phyloP scores from a whole-genome alignment of 2,329 filamentous ascomycete species.

The Aspergillus quadrilineatus region DNA sequence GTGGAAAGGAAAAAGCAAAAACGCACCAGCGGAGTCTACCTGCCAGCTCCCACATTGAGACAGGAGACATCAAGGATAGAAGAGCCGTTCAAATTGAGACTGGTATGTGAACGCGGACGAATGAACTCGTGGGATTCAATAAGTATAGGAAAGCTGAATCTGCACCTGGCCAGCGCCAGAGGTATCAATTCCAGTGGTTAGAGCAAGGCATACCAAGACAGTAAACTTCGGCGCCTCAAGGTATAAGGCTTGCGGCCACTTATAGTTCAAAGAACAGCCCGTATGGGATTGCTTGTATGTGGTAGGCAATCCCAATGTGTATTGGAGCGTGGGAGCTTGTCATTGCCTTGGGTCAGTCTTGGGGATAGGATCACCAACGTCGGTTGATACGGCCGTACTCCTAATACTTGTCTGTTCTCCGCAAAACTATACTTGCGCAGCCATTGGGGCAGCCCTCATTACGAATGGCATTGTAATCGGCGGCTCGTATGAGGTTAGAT shows the following conservation, averaged over 20 bases:
- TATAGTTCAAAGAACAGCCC: background rate
- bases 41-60: background rate
- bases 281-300: background rate
- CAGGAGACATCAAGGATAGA: background rate
- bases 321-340: background rate
- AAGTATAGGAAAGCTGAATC: background rate
- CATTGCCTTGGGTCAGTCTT: background rate
- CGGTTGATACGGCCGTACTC: constrained; percentile 18
- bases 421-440: background rate
- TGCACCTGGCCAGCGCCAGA: background rate
- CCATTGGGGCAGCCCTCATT: background rate
- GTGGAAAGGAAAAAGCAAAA: constrained; percentile 6
- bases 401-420: constrained; percentile 12
- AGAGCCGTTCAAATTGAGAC: no score
- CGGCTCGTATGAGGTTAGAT: background rate
- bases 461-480: constrained; percentile 14
- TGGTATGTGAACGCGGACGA: no score
- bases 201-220: no score
- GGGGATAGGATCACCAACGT: constrained; percentile 21
- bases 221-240: no score
- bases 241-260: no score
- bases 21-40: background rate
- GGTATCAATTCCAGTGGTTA: no score
- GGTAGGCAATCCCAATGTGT: background rate
- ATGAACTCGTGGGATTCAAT: background rate